phyloP scores from a whole-genome alignment of 164 flowering plant genomes.

The Magnolia sinica region DNA sequence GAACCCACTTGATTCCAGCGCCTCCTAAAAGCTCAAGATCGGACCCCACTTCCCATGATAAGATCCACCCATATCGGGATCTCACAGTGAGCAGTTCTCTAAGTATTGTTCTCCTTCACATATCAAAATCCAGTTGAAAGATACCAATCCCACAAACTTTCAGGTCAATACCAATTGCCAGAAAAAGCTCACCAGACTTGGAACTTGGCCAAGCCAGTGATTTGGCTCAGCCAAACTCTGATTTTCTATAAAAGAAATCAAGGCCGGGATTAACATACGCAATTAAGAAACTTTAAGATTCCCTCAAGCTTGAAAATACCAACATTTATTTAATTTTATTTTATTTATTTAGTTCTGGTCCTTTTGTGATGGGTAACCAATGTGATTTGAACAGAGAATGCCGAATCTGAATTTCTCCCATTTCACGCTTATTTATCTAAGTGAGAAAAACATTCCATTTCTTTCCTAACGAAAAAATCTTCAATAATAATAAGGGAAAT shows the following conservation, averaged over 20 bases:
- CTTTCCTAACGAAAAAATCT: background rate
- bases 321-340: too few relatives aligned
- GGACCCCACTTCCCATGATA: background rate
- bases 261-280: background rate
- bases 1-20: background rate
- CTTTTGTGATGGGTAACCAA: background rate
- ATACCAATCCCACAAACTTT: background rate
- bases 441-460: too few relatives aligned
- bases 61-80: background rate
- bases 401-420: too few relatives aligned
- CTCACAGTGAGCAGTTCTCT: background rate
- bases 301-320: background rate
- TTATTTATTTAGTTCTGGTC: too few relatives aligned
- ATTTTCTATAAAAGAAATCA: too few relatives aligned
- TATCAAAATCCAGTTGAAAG: background rate
- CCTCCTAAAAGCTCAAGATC: background rate
- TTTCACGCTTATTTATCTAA: too few relatives aligned
- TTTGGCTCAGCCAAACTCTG: background rate
- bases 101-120: background rate
- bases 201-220: background rate
- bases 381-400: too few relatives aligned
- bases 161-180: background rate
- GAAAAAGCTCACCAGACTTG: background rate
- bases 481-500: background rate
- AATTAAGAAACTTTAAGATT: background rate